Base-by-base conservation (phyloP, 2,329 filamentous ascomycete genomes). In the Diaporthe citrichinensis region DNA sequence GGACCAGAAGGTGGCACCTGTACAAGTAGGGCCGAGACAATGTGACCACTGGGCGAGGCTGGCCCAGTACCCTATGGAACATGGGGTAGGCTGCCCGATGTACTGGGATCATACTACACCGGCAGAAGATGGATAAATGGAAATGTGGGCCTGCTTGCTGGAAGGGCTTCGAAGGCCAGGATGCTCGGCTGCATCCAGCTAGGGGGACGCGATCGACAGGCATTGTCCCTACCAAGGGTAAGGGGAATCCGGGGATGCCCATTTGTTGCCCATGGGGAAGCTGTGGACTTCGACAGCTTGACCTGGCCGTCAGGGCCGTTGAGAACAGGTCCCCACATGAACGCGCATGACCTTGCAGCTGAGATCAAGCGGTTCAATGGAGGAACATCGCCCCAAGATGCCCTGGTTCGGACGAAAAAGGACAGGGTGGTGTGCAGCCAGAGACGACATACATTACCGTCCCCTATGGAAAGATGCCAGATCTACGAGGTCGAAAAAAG, bases 51-150 rank as follows among this genome's bases (percentile, higher is more conserved):
- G 44, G 62, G 62, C 62, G 44, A 68, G 65, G 46, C 65, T 68
- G 65, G 46, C 31, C 65, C 46, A 68, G 65, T 28, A 53, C 46
- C 46, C 65, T 68, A 53, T 53, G 65, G 65, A 68, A 68, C 31
- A 53, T 68, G 68, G 59, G 41, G 51, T 51, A 31, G 58, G 49
- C 65, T 49, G 39, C 65, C 65, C 65, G 59, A 55, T 73, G 49
- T 41, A 28, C 72, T 46, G 72, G 74, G 74, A 73, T 75, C 39
- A 46, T 20, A 58, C 4, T 39, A 41, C 58, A 25, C 58, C 74
- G 49, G 68, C 51, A 58, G 51, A 61, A 75, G 65, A 7, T 69
- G 74, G 69, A 62, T 75, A 73, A 75, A 75, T 61, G 69, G 58
- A 49, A 73, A 31, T 31, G 71, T 53, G 59, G 59, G 71, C 71